Base-by-base conservation (phyloP, 1,284 basidiomycete genomes). In the Puccinia sorghi region DNA sequence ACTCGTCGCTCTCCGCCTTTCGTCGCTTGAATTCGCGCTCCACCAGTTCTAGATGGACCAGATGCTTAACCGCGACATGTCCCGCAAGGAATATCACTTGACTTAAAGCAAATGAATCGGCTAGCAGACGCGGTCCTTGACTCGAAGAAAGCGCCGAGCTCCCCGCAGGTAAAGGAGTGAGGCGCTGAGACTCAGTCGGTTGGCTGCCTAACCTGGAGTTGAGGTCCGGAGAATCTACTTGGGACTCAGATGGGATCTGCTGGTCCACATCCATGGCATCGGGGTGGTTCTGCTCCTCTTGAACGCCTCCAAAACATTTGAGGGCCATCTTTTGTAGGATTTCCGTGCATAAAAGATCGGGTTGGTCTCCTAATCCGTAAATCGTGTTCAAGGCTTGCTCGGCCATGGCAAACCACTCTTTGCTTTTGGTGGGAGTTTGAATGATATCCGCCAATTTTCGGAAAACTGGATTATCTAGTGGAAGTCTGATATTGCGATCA, bases 321-420 rank as follows among this genome's bases (percentile, higher is more conserved):
- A 86, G 83, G 0, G 94, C 92, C 66, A 98, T 87, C 80, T 90
- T 90, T 86, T 91, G 93, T 84, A 98, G 90, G 79, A 99, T 87
- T 0, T 88, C 88, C 74, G 90, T 89, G 84, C 94, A 95, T 41
- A 98, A 86, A 0, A 88, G 85, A 83, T 98, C 96, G 0, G 96
- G 97, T 82, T 96, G 94, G 83, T 97, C 93, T 25, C 93, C 94
- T 0, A 99, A 89, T 0, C 92, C 90, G 83, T 98, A 99, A 77
- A 97, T 92, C 0, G 96, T 94, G 84, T 99, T 97, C 85, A 99
- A 90, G 4, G 92, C 93, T 85, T 99, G 94, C 84, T 99, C 96
- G 0, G 97, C 93, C 86, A 98, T 90, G 13, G 91, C 90, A 83
- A 99, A 86, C 94, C 94, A 97, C 80, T 95, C 93, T 82, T 90